Evolutionary conservation across 1,139 yeast species (phyloP).

Genomic region (Suzukiozyma palmioleophila): DNA sequence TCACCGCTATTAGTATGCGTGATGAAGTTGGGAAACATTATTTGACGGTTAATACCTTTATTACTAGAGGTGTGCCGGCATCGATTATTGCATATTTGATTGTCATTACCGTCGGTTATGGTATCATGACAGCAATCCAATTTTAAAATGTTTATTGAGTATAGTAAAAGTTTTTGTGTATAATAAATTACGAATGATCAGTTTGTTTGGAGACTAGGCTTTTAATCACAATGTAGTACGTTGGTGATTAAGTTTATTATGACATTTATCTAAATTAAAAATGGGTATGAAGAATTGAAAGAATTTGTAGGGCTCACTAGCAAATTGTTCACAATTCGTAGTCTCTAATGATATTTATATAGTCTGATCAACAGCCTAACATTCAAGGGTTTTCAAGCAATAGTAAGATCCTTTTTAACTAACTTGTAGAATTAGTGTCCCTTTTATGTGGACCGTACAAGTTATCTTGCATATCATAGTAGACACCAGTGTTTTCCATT

Average conservation of each 20-base stretch:
- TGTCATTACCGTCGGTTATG: slow-evolving; percentile 76
- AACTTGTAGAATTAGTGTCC: background rate
- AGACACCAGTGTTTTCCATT: slow-evolving; percentile 32
- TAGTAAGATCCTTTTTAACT: background rate
- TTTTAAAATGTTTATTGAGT: background rate
- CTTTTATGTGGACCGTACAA: slow-evolving; percentile 27
- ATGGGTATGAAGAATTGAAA: slow-evolving; percentile 1
- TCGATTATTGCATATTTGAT: slow-evolving; percentile 58
- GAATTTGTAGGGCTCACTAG: background rate
- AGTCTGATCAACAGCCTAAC: background rate
- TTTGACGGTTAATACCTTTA: slow-evolving; percentile 75
- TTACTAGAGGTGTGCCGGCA: slow-evolving; percentile 84
- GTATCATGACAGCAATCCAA: slow-evolving; percentile 45
- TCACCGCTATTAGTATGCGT: slow-evolving; percentile 88
- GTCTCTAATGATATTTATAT: background rate
- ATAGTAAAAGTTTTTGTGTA: background rate
- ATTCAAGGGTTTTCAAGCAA: background rate
- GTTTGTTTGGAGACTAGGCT: too few relatives aligned
- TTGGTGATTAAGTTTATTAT: background rate
- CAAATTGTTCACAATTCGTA: background rate
- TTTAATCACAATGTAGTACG: too few relatives aligned
- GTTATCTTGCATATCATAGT: slow-evolving; percentile 27
- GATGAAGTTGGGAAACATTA: slow-evolving; percentile 89
- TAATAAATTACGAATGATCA: too few relatives aligned
- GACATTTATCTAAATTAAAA: background rate